Base-by-base conservation (phyloP, 2,329 filamentous ascomycete genomes). In the Ophiostoma himal-ulmi region DNA sequence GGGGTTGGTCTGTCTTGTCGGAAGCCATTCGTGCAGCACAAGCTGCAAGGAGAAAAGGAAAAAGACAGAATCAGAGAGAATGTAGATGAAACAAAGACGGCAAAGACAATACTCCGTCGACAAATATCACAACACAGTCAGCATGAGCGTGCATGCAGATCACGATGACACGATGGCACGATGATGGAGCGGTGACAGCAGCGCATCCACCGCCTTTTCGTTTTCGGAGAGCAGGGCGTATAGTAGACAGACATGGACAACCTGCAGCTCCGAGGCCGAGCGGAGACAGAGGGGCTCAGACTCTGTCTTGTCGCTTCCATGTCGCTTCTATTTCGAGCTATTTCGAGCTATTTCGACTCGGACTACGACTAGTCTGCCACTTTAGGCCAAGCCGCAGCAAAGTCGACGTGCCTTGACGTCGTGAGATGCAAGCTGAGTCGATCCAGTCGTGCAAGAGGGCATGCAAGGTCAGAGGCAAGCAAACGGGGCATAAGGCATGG, bases 201-300 rank as follows among this genome's bases (percentile, higher is more conserved):
- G 26, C 1, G 57, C 57, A 62, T 62, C 57, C 68, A 71, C 70
- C 68, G 70, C 70, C 64, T 71, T 70, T 71, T 71, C 57, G 60
- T 64, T 60, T 37, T 65, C 62, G 62, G 68, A 64, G 13, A 30
- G 60, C 20, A 37, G 67, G 70, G 60, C 36, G 37, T 39, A 39
- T 39, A 39, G 37, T 30, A 13, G 10, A 39, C 37, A 39, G 37
- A 39, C 37, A 39, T 6, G 30, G 8, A 26, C 30, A 52, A 20
- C n/a, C 26, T 48, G 14, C n/a, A 26, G 39, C 26, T 52, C 44
- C 41, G 41, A 68, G 26, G 66, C 66, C 66, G 66, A 36, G 44
- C 66, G 44, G 67, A 60, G 39, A 68, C 41, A 22, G 57, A 41
- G 62, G 60, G 60, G 60, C 44, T 17, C 60, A n/a, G 13, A 37